Base-by-base conservation (phyloP, 2,329 filamentous ascomycete species). In the Scedosporium aurantiacum region DNA sequence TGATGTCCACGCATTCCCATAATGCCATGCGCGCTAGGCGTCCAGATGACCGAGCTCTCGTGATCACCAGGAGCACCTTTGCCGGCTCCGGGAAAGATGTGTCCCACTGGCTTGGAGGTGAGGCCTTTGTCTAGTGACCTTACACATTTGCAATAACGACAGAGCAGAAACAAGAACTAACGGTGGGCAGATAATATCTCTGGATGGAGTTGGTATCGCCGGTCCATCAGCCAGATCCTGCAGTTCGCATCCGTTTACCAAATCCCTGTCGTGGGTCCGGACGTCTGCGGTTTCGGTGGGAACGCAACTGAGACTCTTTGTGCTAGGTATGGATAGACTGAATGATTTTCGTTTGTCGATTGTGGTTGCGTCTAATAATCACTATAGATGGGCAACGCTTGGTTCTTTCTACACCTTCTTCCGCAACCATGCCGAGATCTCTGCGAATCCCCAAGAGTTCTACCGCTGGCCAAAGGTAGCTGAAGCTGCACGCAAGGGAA, bases 51-150 rank as follows among this genome's bases (percentile, higher is more conserved):
- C 82, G 89, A 0, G 88, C 89, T 1, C 70, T 92, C 63, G 77
- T 92, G 57, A 89, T 93, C 65, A 90, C 88, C 0, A 84, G 89
- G 25, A 88, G 84, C 21, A 92, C 88, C 0, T 92, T 89, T 67
- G 85, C 87, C 2, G 88, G 89, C 5, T 84, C 86, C 0, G 89
- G 89, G 2, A 69, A 73, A 2, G 75, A 90, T 76, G 67, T 91
- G 72, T 68, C 84, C 68, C 70, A 88, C 64, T 85, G 82, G 82
- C 77, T 83, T 2, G 82, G 82, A 8, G 79, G 82, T 68, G 87
- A 87, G 68, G 61, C 79, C 1, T 79, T 77, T 50, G 69, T 73
- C 27, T 84, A 82, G 82, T 3, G 3, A n/a, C 32, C 27, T 57
- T 57, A 16, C 28, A 18, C 23, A n/a, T 14, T 16, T 14, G 8